Evolutionary conservation across 108 stramenopile species (phyloP).

Genomic region (Phaeodactylum tricornutum): DNA sequence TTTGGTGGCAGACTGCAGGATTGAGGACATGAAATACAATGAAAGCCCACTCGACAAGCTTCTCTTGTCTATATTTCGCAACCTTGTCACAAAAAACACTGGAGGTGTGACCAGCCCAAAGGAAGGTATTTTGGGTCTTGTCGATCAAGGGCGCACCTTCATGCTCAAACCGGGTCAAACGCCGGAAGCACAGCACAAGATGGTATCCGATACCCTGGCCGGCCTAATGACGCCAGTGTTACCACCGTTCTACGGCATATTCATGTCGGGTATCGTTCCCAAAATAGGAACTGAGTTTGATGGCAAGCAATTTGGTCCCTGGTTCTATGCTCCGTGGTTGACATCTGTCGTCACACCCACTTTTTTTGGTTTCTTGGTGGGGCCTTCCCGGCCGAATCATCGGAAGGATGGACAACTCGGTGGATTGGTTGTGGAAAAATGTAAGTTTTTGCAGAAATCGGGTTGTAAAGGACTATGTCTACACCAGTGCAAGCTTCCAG

Average conservation of each 20-base stretch:
- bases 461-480: slow-evolving; percentile 86
- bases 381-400: slow-evolving; percentile 70
- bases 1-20: slow-evolving; percentile 60
- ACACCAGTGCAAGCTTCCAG: slow-evolving; percentile 83
- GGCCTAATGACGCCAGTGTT: slow-evolving; percentile 83
- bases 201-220: slow-evolving; percentile 64
- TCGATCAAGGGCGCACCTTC: slow-evolving; percentile 73
- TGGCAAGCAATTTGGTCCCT: slow-evolving; percentile 68
- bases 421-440: slow-evolving; percentile 86
- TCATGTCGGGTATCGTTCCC: slow-evolving; percentile 83
- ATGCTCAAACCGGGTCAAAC: slow-evolving; percentile 66
- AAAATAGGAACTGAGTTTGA: slow-evolving; percentile 43
- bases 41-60: slow-evolving; percentile 51
- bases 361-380: slow-evolving; percentile 82
- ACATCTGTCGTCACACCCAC: slow-evolving; percentile 83
- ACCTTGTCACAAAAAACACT: slow-evolving; percentile 54
- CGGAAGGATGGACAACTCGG: slow-evolving; percentile 74
- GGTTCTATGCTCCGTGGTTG: slow-evolving; percentile 78
- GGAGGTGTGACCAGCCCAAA: slow-evolving; percentile 36
- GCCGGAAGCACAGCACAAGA: slow-evolving; percentile 58
- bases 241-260: slow-evolving; percentile 85
- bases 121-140: slow-evolving; percentile 57
- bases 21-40: slow-evolving; percentile 44
- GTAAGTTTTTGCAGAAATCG: slow-evolving; percentile 84
- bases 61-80: slow-evolving; percentile 58